These are phyloP conservation scores for Chaetomiaceae sp. DNA, from an alignment of 2,329 filamentous ascomycete genomes.

Conservation along the genomic window DNA sequence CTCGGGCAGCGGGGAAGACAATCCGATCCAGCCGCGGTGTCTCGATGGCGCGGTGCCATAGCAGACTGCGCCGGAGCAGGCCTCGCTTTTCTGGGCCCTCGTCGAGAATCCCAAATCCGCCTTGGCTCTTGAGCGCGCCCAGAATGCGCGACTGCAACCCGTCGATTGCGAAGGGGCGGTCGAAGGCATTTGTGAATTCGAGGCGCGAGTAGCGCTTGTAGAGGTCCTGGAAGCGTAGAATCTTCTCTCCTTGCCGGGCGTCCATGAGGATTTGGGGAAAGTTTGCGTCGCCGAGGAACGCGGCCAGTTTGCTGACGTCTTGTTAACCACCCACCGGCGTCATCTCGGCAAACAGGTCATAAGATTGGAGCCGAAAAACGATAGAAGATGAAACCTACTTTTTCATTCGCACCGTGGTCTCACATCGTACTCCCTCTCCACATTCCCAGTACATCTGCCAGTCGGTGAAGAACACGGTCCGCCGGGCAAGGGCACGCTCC, in stretches of 20 bases:
- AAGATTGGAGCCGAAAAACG: no score
- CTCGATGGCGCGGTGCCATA: conserved; percentile 21
- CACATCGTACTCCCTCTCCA: conserved; percentile 30
- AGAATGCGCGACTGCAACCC: conserved; percentile 29
- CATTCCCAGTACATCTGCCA: conserved; percentile 36
- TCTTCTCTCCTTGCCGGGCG: no score
- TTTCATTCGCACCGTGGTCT: conserved; percentile 28
- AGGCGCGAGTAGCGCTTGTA: conserved; percentile 30
- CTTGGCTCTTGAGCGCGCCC: conserved; percentile 8
- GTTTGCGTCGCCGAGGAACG: conserved; percentile 26
- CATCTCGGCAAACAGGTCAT: no score
- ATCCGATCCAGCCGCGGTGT: no score
- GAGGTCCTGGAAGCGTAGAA: conserved; percentile 20
- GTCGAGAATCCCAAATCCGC: conserved; percentile 30
- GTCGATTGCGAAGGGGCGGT: conserved; percentile 28
- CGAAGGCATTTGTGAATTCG: conserved; percentile 15
- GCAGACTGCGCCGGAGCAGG: conserved; percentile 24
- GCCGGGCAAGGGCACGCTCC: conserved; percentile 31
- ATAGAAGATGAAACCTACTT: conserved; percentile 26
- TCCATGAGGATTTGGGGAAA: conserved; percentile 18
- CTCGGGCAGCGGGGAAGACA: no score
- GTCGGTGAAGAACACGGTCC: conserved; percentile 33
- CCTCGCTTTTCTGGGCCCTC: conserved; percentile 8
- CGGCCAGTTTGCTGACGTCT: conserved; percentile 8
- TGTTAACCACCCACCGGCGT: not conserved